A percentile compares a stretch with the other conserved stretches of the same genome.
Conservation (phyloP, 2,329 filamentous ascomycete species). For the Monilinia vaccinii-corymbosi region DNA sequence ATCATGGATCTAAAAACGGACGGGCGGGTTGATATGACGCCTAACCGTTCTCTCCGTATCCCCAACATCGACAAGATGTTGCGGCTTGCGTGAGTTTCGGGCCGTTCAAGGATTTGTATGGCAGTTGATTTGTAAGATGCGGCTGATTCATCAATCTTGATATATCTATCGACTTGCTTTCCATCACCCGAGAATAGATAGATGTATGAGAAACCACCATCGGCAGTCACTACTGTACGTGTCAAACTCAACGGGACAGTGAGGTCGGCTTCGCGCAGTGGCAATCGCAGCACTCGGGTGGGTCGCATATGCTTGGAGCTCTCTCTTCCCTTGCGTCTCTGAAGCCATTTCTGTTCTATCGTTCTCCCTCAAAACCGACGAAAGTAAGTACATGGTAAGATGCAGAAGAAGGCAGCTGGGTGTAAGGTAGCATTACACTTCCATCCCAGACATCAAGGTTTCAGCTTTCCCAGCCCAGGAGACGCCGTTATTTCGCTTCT, state of each 20-base stretch:
- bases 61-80: neutral
- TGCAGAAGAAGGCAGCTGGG: neutral
- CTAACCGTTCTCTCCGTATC: neutral
- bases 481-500: constrained; percentile 1
- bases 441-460: neutral
- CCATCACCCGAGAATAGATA: neutral
- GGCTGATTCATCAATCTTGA: neutral
- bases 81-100: constrained; percentile 2
- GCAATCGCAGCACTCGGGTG: neutral
- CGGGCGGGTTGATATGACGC: neutral
- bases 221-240: neutral
- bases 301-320: neutral
- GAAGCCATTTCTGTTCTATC: neutral
- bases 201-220: neutral
- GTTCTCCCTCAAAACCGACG: neutral
- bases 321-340: neutral
- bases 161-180: neutral
- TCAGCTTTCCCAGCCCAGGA: constrained; percentile 2
- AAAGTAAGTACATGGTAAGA: neutral
- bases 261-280: neutral
- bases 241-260: neutral
- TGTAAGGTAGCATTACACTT: neutral
- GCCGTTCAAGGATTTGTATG: neutral
- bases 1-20: neutral
- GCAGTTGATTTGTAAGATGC: neutral